Evolutionary conservation across 192 early-diverging fungal genomes (phyloP), one percentile per base, ranked within the genome.

Genomic region (Podila clonocystis): DNA sequence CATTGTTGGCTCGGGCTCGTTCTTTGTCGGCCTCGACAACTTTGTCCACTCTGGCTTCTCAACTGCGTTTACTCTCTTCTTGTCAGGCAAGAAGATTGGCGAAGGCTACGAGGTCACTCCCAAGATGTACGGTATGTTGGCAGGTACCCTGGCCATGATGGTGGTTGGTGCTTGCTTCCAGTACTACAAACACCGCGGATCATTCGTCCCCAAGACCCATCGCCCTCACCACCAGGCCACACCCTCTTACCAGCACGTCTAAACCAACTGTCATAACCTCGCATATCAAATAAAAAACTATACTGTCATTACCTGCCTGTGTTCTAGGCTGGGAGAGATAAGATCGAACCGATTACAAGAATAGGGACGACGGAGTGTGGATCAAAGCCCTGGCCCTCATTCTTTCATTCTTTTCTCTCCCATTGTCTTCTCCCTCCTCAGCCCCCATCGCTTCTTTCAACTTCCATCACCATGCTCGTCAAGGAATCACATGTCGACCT

Each of bases 21-120:
- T 95, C 80, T 89, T 93, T 72, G 66, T 91, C 26, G 96, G 96
- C 58, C 87, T 96, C 48, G 96, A 97, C 82, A 87, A 92, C 68
- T 97, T 94, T 84, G 87, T 87, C n/a, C 75, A 89, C 17, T 92
- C 93, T 13, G 95, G 95, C 7, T 92, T 95, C 79, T 68, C 83
- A 31, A 83, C 89, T 28, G 86, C 91, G 19, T 79, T 91, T 15
- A 59, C 83, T 29, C 66, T 77, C 5, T 89, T 94, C 69, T 67
- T 93, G 66, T 24, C 65, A 50, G 72, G 63, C 12, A 70, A 80
- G 11, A 67, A 76, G 29, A 74, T 89, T 31, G 52, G 50, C 36
- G 61, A 36, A 2, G 67, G 59, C 5, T 91, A 89, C 58, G 63
- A 82, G 24, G 85, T 90, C 8, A 83, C 79, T 41, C 68, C 79